These are phyloP conservation scores for Bacidia rubella DNA, from an alignment of 495 filamentous ascomycete species.

Conservation along the genomic window DNA sequence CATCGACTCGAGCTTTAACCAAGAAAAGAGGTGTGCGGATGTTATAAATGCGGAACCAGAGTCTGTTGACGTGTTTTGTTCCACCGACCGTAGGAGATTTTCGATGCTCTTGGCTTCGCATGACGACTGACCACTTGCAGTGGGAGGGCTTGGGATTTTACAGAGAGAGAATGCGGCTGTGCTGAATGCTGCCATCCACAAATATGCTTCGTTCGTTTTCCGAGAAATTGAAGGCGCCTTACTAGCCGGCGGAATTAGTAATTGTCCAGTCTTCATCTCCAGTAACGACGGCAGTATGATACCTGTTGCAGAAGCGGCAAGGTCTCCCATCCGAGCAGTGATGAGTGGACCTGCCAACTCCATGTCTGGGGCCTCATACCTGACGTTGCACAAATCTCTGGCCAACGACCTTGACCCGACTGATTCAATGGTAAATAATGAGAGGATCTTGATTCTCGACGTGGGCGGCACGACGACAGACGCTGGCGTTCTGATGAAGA, in stretches of 20 bases:
- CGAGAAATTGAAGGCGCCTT: slow-evolving; percentile 33
- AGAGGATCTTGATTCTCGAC: slow-evolving; percentile 4
- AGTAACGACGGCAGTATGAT: slow-evolving; percentile 45
- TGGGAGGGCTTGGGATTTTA: slow-evolving; percentile 30
- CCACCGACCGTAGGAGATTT: neutral
- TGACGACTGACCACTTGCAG: too few species aligned
- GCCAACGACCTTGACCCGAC: neutral
- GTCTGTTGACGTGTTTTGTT: neutral
- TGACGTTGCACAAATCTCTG: slow-evolving; percentile 15
- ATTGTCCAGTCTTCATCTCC: slow-evolving; percentile 40
- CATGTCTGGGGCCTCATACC: slow-evolving; percentile 42
- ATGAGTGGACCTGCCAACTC: slow-evolving; percentile 42
- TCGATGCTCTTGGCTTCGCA: too few species aligned
- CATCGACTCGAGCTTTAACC: neutral
- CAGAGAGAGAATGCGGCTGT: slow-evolving; percentile 45
- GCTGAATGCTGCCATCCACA: slow-evolving; percentile 39
- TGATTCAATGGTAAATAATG: neutral
- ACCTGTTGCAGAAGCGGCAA: slow-evolving; percentile 31
- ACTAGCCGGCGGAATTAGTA: slow-evolving; percentile 27
- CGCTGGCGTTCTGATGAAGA: slow-evolving; percentile 36
- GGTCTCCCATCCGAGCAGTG: slow-evolving; percentile 40
- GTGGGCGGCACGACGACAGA: slow-evolving; percentile 45
- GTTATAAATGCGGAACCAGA: neutral
- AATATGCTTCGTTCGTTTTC: slow-evolving; percentile 37
- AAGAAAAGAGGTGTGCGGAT: neutral